Base-by-base conservation (phyloP, 2,329 filamentous ascomycete species). In the Botrytis medusae region DNA sequence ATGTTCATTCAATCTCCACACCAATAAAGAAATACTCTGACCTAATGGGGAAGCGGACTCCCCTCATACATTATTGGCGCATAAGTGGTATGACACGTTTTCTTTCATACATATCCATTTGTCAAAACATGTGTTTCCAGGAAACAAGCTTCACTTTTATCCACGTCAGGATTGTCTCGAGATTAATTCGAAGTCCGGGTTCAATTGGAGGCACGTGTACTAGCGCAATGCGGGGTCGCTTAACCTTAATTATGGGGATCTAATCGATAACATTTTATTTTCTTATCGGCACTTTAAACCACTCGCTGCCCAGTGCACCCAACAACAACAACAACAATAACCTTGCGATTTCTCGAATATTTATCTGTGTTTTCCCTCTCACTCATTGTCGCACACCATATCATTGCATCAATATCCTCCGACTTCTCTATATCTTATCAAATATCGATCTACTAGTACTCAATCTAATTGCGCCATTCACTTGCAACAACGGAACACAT, bases 211-310 rank as follows among this genome's bases (percentile, higher is more conserved):
- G 29, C 46, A 59, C 48, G 48, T 67, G 51, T 44, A 64, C 51
- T 68, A 72, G 70, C n/a, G 22, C 57, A 48, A 68, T 72, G 61
- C 44, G 61, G 61, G 61, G 60, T 72, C 59, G 70, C 62, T 64
- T 71, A 62, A 70, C 22, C 22, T 44, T 70, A 37, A 7, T 64
- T 63, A 29, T 60, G 37, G 34, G 32, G 48, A 59, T 25, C 18
- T 18, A 42, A 34, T 20, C 37, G 37, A 67, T 46, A 44, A 44
- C n/a, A 72, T 20, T 37, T 40, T 16, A 48, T 44, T 68, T 68
- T n/a, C 61, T 72, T 72, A 72, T 67, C 70, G 61, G 22, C 40
- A 67, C n/a, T 59, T 57, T 34, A 68, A 29, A 67, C 51, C 46
- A 40, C 64, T 67, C 46, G 25, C 64, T 67, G 64, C 64, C 46